Evolutionary conservation across 2,329 filamentous ascomycete species (phyloP).

Genomic region (Phialemoniopsis sp.): DNA sequence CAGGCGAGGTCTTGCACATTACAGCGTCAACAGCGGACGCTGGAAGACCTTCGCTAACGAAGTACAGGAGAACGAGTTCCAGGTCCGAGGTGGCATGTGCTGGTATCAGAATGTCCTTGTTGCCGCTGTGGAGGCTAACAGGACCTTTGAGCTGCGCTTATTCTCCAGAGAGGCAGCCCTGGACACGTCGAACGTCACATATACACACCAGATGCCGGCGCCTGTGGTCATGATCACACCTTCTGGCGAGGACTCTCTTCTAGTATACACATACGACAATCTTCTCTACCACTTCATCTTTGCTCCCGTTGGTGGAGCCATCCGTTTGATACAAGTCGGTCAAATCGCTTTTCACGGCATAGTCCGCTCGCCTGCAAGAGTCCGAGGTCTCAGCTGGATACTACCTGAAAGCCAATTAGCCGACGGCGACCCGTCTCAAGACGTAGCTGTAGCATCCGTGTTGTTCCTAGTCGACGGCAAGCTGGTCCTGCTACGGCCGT

Average conservation of each 20-base stretch:
- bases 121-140: slow-evolving; percentile 83
- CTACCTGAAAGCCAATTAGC: slow-evolving; percentile 84
- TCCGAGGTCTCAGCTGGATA: slow-evolving; percentile 93
- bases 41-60: slow-evolving; percentile 93
- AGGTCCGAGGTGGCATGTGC: slow-evolving; percentile 93
- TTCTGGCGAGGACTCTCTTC: slow-evolving; percentile 87
- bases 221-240: slow-evolving; percentile 87
- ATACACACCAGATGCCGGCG: slow-evolving; percentile 73
- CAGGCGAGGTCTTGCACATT: slow-evolving; percentile 85
- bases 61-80: slow-evolving; percentile 81
- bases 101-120: slow-evolving; percentile 97
- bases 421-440: slow-evolving; percentile 91
- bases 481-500: slow-evolving; percentile 85
- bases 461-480: slow-evolving; percentile 97
- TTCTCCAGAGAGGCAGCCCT: slow-evolving; percentile 84
- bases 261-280: slow-evolving; percentile 97
- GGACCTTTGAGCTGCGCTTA: slow-evolving; percentile 80
- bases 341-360: slow-evolving; percentile 98
- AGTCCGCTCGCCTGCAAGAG: slow-evolving; percentile 85
- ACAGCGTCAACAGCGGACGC: slow-evolving; percentile 87
- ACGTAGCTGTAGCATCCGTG: slow-evolving; percentile 89
- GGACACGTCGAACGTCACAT: slow-evolving; percentile 67
- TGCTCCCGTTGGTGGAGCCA: slow-evolving; percentile 60
- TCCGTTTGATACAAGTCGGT: slow-evolving; percentile 86
- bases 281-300: slow-evolving; percentile 94